Evolutionary conservation across 2,329 filamentous ascomycete species (phyloP).

Genomic region (Dothistroma septosporum): DNA sequence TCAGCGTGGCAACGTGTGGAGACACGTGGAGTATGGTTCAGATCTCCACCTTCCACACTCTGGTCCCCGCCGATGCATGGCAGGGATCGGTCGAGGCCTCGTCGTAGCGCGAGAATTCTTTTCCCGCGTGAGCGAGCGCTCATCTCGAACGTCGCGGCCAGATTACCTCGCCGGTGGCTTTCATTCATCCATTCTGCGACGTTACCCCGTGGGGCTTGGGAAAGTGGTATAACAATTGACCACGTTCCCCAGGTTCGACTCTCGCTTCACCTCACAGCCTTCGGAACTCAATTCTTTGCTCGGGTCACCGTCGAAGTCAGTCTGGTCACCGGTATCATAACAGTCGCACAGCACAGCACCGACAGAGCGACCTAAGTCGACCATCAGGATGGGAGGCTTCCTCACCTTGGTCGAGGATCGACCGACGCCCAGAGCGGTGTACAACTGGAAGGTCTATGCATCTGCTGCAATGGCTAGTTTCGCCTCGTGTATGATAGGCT

Average conservation of each 20-base stretch:
- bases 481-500: constrained; percentile 50
- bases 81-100: background rate
- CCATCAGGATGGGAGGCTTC: constrained; percentile 33
- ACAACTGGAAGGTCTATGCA: constrained; percentile 58
- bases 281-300: background rate
- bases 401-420: constrained; percentile 39
- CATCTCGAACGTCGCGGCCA: background rate
- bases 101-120: constrained; percentile 19
- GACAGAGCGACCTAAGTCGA: background rate
- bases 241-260: background rate
- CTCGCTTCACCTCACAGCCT: background rate
- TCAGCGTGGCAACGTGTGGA: background rate
- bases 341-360: background rate
- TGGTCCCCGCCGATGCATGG: constrained; percentile 2
- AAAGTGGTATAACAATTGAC: constrained; percentile 2
- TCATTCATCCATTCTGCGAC: constrained; percentile 15
- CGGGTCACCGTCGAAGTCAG: background rate
- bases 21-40: constrained; percentile 1
- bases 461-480: constrained; percentile 53
- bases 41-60: constrained; percentile 1
- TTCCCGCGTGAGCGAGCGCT: constrained; percentile 7
- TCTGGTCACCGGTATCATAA: background rate
- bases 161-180: constrained; percentile 8
- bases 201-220: constrained; percentile 7
- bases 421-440: constrained; percentile 55